Base-by-base conservation (phyloP, 768 basidiomycete species). In the Kwoniella sp. region DNA sequence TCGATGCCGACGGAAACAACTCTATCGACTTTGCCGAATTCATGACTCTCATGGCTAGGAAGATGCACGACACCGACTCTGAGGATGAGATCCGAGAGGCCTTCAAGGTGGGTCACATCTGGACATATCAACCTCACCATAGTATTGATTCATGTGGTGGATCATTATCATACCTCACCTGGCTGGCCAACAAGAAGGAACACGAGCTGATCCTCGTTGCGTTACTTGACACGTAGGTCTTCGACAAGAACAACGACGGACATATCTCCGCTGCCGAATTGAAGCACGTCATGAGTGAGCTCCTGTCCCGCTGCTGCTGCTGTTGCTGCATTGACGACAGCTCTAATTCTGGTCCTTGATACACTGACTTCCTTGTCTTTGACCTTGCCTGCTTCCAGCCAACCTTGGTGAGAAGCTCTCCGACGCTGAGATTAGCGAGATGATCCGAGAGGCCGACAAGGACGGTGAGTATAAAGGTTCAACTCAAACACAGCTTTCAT, bases 71-170 rank as follows among this genome's bases (percentile, higher is more conserved):
- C 79, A 90, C 90, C 24, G 92, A 94, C 78, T 86, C 86, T 71
- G 92, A 96, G 81, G 92, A 93, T 80, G 94, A 96, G 83, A 90
- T 98, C 81, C 88, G 87, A 79, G 91, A 94, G 83, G 95, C 95
- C 25, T 98, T 98, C 86, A 90, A 90, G 81, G 91, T 92, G 69
- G 21, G 67, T 68, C 13, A 33, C 6, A 33, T 33, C 13, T 13
- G 13, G 33, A 33, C 33, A 33, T 33, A 13, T n/a, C n/a, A n/a
- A n/a, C n/a, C n/a, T n/a, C n/a, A n/a, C n/a, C n/a, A n/a, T n/a
- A n/a, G n/a, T n/a, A n/a, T n/a, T n/a, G n/a, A n/a, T n/a, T n/a
- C n/a, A n/a, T n/a, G n/a, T n/a, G n/a, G n/a, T n/a, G n/a, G n/a
- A n/a, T n/a, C n/a, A n/a, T n/a, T n/a, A n/a, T n/a, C n/a, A n/a